phyloP scores from a whole-genome alignment of 352 stramenopile species.

The Pythium phragmiticola region DNA sequence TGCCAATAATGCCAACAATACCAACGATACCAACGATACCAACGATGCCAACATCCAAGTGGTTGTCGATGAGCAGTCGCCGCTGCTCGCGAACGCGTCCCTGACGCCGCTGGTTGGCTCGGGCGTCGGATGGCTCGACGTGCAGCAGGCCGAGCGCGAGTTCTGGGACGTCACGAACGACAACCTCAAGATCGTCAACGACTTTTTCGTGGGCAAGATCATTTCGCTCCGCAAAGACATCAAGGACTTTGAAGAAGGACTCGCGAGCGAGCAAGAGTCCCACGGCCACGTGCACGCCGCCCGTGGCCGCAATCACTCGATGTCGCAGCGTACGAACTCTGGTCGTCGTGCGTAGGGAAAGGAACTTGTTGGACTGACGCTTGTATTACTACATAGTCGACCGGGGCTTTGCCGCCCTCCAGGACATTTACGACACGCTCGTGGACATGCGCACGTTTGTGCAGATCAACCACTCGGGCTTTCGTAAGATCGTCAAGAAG shows the following conservation, averaged over 20 bases:
- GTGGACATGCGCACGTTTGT: constrained; percentile 90
- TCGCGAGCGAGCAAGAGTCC: constrained; percentile 66
- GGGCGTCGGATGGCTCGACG: constrained; percentile 39
- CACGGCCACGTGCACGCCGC: constrained; percentile 74
- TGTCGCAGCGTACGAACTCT: constrained; percentile 51
- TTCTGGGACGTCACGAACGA: constrained; percentile 81
- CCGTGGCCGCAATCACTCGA: constrained; percentile 43
- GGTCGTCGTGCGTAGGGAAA: neutral
- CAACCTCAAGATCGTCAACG: constrained; percentile 84
- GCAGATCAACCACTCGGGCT: constrained; percentile 91
- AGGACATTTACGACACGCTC: constrained; percentile 89
- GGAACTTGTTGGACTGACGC: neutral
- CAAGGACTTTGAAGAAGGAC: constrained; percentile 70
- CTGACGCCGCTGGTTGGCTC: constrained; percentile 29
- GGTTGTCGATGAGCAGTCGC: constrained; percentile 64
- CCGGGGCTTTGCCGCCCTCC: constrained; percentile 76
- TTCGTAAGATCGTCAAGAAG: constrained; percentile 94
- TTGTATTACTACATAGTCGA: constrained; percentile 26
- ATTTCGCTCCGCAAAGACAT: constrained; percentile 64
- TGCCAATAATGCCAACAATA: constrained; percentile 4
- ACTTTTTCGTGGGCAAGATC: constrained; percentile 78
- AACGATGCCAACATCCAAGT: constrained; percentile 32
- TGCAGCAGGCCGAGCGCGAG: constrained; percentile 74
- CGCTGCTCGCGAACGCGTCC: constrained; percentile 47
- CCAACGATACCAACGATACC: constrained; percentile 24